Percentiles rank a stretch among this genome's conserved stretches.
phyloP scores from a whole-genome alignment of 2,329 filamentous ascomycete species.

The Epichloe elymi region DNA sequence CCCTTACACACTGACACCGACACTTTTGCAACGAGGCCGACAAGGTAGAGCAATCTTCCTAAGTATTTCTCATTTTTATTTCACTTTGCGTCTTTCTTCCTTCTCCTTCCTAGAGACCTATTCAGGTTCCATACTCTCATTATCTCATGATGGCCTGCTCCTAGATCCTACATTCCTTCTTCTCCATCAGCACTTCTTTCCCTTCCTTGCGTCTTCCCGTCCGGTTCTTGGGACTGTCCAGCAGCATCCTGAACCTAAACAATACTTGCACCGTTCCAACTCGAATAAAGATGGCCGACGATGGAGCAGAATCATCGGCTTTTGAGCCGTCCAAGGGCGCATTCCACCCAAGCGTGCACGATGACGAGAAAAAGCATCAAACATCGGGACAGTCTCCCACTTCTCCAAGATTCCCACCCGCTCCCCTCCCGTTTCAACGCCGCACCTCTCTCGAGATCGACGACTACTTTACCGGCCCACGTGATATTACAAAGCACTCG shows the following conservation, averaged over 20 bases:
- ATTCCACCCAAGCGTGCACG: background rate
- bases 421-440: constrained; percentile 9
- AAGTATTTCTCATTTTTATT: background rate
- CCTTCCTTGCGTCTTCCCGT: background rate
- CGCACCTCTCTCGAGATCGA: constrained; percentile 35
- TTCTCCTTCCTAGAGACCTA: background rate
- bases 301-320: background rate
- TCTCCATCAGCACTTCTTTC: background rate
- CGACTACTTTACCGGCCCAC: constrained; percentile 52
- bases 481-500: constrained; percentile 58
- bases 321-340: background rate
- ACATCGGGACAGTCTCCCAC: background rate
- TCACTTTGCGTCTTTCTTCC: background rate
- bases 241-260: background rate
- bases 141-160: background rate
- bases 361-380: background rate
- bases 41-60: background rate
- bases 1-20: too few relatives aligned
- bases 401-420: background rate
- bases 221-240: constrained; percentile 11
- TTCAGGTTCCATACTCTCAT: background rate
- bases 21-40: background rate
- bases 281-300: constrained; percentile 2
- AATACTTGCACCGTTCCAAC: background rate
- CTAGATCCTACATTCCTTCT: background rate